Percentiles rank a stretch among this genome's conserved stretches.
Evolutionary conservation across 352 stramenopile species (phyloP).

Genomic region (Phytophthora sp.): DNA sequence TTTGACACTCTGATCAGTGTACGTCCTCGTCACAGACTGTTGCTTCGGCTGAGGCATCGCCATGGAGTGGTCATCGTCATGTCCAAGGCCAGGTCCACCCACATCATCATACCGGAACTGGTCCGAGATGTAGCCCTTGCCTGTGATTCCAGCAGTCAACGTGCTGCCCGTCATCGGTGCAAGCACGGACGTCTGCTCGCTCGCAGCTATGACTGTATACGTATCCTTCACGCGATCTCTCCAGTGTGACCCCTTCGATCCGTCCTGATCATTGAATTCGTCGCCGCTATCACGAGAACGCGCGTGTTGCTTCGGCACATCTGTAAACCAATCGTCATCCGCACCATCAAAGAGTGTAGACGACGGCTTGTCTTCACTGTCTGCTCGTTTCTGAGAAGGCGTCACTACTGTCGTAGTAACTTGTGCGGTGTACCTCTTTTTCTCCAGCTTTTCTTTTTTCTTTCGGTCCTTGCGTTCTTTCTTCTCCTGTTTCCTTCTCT

Average conservation of each 20-base stretch:
- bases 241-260: constrained; percentile 31
- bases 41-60: constrained; percentile 36
- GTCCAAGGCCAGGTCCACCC: constrained; percentile 25
- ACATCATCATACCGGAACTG: constrained; percentile 45
- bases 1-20: constrained; percentile 15
- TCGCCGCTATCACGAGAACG: constrained; percentile 18
- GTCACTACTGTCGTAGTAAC: background rate
- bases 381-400: background rate
- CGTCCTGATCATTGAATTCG: constrained; percentile 15
- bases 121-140: constrained; percentile 41
- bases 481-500: constrained; percentile 26
- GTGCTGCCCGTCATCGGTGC: constrained; percentile 13
- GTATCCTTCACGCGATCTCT: constrained; percentile 39
- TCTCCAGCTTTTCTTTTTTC: constrained; percentile 26
- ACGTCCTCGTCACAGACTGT: background rate
- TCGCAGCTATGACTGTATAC: constrained; percentile 28
- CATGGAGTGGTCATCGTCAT: constrained; percentile 28
- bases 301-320: constrained; percentile 32
- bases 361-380: constrained; percentile 4
- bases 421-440: background rate
- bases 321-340: constrained; percentile 72
- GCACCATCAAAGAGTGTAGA: constrained; percentile 50
- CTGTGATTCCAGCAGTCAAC: constrained; percentile 32
- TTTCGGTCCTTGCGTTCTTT: constrained; percentile 20
- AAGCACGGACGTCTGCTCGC: constrained; percentile 17